Base-by-base conservation (phyloP, 1,139 yeast genomes). In the Nakaseomyces nivariensis region DNA sequence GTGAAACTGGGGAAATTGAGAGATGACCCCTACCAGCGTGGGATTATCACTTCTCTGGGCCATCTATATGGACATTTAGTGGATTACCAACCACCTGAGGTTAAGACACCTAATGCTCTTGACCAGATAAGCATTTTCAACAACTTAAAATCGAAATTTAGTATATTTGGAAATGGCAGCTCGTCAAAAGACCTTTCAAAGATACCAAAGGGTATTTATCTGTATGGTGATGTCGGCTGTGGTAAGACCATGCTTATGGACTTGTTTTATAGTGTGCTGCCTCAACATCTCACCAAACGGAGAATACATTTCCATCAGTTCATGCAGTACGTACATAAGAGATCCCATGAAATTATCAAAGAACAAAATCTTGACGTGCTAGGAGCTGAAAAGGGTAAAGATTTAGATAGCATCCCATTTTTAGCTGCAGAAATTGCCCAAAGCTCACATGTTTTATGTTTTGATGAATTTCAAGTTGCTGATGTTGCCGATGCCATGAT, bases 401-500 rank as follows among this genome's bases (percentile, higher is more conserved):
- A 85, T 57, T 73, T 85, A 50, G 97, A 92, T 61, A 83, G 92
- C 1, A 82, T 89, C 47, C 96, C 96, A 1, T 69, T 80, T 43
- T 72, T 94, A 43, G 97, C 97, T 0, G 79, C 82, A 52, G 95
- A 87, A 60, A 80, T 92, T 53, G 87, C 97, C 2, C 76, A 76
- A 53, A 73, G 76, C 47, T 77, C 94, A 2, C 82, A 94, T 1
- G 81, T 92, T 1, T 69, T 92, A 51, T 92, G 98, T 67, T 88
- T 92, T 66, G 98, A 92, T 68, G 98, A 92, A 69, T 89, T 90
- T 62, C 95, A 86, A 67, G 97, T 92, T 43, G 87, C 96, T 0
- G 98, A 92, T 66, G 97, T 92, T 36, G 98, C 97, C 0, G 98
- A 92, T 68, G 98, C 98, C 3, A 92, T 92, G 98, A 74, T 92